These are phyloP conservation scores for Magnaporthiopsis incrustans DNA, from an alignment of 2,329 filamentous ascomycete genomes.

Conservation along the genomic window DNA sequence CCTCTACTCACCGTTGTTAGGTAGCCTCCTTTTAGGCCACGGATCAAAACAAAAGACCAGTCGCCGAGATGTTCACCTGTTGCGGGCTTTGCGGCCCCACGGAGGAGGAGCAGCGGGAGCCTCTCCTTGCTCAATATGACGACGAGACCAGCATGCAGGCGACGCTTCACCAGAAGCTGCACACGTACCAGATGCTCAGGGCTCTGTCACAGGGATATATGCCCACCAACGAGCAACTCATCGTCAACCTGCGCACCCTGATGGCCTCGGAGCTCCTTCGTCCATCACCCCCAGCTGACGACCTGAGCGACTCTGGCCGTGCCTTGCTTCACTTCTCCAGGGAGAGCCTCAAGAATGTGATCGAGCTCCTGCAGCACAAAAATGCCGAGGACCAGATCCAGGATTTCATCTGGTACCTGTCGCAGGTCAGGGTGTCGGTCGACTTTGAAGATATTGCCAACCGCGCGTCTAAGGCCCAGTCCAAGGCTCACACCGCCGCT, in stretches of 20 bases:
- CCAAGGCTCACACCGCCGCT: conserved; percentile 63
- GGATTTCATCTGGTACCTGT: conserved; percentile 80
- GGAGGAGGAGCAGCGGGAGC: conserved; percentile 42
- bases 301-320: conserved; percentile 71
- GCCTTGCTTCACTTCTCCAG: conserved; percentile 64
- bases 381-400: conserved; percentile 81
- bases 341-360: conserved; percentile 69
- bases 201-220: conserved; percentile 80
- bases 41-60: background rate
- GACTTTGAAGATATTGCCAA: conserved; percentile 56
- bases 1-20: background rate
- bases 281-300: conserved; percentile 43
- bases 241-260: conserved; percentile 71
- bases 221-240: conserved; percentile 80
- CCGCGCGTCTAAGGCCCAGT: conserved; percentile 53
- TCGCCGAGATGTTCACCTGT: conserved; percentile 5
- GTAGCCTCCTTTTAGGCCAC: background rate
- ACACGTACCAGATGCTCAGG: conserved; percentile 84
- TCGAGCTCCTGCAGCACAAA: conserved; percentile 74
- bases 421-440: conserved; percentile 62
- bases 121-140: conserved; percentile 73
- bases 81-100: conserved; percentile 10
- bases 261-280: conserved; percentile 73
- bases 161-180: conserved; percentile 78
- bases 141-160: conserved; percentile 75